These are phyloP conservation scores for Rhynchosporium agropyri DNA, from an alignment of 2,329 filamentous ascomycete species.

Conservation along the genomic window DNA sequence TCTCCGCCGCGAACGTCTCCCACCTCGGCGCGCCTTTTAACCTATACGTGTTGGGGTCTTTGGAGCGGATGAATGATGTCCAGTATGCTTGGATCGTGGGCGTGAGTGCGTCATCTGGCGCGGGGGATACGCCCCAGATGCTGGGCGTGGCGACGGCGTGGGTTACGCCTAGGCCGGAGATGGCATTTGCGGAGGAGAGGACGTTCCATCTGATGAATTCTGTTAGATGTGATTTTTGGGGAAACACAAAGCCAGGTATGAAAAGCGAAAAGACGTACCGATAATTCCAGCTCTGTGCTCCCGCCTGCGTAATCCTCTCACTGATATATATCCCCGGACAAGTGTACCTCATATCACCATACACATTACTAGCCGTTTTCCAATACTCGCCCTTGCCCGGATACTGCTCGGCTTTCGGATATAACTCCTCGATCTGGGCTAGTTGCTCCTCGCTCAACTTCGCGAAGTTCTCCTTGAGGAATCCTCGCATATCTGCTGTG, in stretches of 20 bases:
- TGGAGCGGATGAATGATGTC: constrained; percentile 69
- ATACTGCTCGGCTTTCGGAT: constrained; percentile 51
- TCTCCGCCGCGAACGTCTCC: constrained; percentile 47
- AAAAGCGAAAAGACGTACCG: constrained; percentile 40
- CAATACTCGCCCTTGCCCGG: constrained; percentile 58
- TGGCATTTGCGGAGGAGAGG: constrained; percentile 56
- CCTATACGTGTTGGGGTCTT: constrained; percentile 65
- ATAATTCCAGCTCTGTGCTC: constrained; percentile 64
- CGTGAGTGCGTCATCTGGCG: constrained; percentile 59
- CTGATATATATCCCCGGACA: constrained; percentile 62
- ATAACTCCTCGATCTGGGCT: constrained; percentile 54
- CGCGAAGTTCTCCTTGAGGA: constrained; percentile 61
- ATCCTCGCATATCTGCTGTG: constrained; percentile 53
- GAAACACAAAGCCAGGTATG: neutral
- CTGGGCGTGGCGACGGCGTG: constrained; percentile 69
- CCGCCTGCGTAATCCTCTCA: constrained; percentile 38
- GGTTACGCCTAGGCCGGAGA: constrained; percentile 61
- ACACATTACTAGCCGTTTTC: constrained; percentile 59
- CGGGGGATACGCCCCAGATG: constrained; percentile 68
- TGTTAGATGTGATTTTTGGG: constrained; percentile 44
- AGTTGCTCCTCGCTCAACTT: constrained; percentile 55
- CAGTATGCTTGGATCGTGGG: constrained; percentile 70
- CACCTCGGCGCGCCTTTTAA: constrained; percentile 52
- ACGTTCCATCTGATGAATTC: constrained; percentile 51
- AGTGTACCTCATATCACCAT: constrained; percentile 67